Base-by-base conservation (phyloP, 106 monocot genomes). In the Acanthochlamys bracteata region DNA sequence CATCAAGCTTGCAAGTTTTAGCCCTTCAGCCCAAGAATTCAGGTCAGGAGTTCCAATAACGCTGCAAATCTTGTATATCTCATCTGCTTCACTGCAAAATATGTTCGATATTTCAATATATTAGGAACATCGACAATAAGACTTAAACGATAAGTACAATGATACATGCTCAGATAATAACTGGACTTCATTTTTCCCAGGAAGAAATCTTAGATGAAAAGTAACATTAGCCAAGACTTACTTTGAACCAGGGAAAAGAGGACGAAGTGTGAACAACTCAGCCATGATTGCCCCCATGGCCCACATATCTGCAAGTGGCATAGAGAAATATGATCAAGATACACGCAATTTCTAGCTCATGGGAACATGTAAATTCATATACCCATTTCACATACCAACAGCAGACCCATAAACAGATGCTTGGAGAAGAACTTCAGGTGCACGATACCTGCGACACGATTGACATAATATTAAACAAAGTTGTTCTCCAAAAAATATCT, bases 1-100 rank as follows among this genome's bases (percentile, higher is more conserved):
- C 12, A 88, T 74, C 16, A 16, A 22, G 39, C 68, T 56, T 25
- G 87, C 87, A 56, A 88, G 74, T 19, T 69, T 55, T 25, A 88
- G 47, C 21, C 87, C 87, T 61, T 87, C 83, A 51, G 68, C 55
- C 87, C 87, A 88, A 41, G 83, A 77, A 66, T 60, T 66, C 20
- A 59, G 71, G 74, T 88, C 45, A 47, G 87, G 87, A 60, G 67
- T 80, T n/a, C 87, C 87, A 69, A 88, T 88, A 19, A 88, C 71
- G 64, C 68, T 75, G 68, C 87, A 88, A 25, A 88, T 88, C 77
- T 88, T 83, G 66, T 75, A 69, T 22, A 83, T 83, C 69, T 88
- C 83, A 73, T 88, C 83, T 25, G 69, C 77, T 60, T 88, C 87
- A 70, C 80, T 83, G 80, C 59, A 69, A 43, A 63, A 11, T 0